Evolutionary conservation across 2,329 filamentous ascomycete species (phyloP), one percentile per base, ranked within the genome.

Genomic region (Pyricularia grisea): DNA sequence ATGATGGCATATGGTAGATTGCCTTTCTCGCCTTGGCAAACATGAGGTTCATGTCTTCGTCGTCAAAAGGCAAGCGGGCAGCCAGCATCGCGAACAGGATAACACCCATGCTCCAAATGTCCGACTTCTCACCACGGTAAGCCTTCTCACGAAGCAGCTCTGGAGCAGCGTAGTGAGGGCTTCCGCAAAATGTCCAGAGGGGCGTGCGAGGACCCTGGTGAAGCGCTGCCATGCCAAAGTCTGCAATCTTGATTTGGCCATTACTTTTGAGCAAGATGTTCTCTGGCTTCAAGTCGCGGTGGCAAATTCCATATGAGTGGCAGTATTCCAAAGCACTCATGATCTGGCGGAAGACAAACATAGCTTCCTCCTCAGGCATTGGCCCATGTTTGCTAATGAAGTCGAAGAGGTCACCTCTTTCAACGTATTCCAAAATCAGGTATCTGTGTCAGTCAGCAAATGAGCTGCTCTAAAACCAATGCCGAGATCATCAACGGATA

Each of bases 171-270:
- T 99, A 99, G 79, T 98, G 95, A 27, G 95, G 95, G 72, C 95
- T 98, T 25, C 95, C 95, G 74, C 95, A 99, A 4, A 94, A 93
- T 0, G 95, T 98, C 69, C 88, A 91, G 31, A 99, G 85, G 76
- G 90, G 89, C 72, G 93, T 90, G 10, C 88, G 90, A 28, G 88
- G 85, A 3, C 92, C 92, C 77, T 98, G 94, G 72, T 90, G 88
- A 61, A 98, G 83, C 3, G 94, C 94, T 64, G 95, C 95, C 94
- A 99, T 97, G 61, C 95, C 94, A 78, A 99, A 99, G 78, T 99
- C 95, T 67, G 94, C 94, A 74, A 99, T 89, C 80, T 98, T 99
- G 78, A 98, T 89, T 70, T 92, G 88, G 68, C 90, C 86, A 65
- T 90, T 82, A 3, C 83, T 82, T 69, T 93, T 93, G 67, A 99